A percentile compares a stretch with the other conserved stretches of the same genome.
Conservation (phyloP, 73 alveolate species). For the Tetrahymena malaccensis region DNA sequence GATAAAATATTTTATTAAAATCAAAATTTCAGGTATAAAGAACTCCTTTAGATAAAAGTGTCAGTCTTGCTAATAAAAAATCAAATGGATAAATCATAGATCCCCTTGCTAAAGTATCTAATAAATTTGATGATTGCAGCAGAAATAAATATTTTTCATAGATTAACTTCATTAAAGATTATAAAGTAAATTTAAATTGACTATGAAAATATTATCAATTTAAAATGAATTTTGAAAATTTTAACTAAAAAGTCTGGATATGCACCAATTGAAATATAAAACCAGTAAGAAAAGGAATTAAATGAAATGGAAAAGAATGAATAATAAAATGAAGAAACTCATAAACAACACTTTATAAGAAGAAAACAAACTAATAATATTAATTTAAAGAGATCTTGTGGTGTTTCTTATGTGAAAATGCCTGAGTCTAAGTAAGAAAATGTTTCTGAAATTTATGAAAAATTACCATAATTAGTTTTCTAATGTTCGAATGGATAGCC, state of each 20-base stretch:
- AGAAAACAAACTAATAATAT: constrained; percentile 34
- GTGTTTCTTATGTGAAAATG: constrained; percentile 63
- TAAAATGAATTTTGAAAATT: no score
- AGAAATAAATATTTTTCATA: not conserved
- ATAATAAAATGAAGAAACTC: constrained; percentile 15
- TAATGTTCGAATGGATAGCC: constrained; percentile 30
- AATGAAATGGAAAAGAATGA: constrained; percentile 7
- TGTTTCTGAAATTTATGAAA: constrained; percentile 33
- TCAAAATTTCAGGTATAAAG: not conserved
- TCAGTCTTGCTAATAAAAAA: not conserved
- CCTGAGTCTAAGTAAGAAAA: constrained; percentile 55
- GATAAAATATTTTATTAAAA: not conserved
- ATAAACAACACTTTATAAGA: constrained; percentile 55
- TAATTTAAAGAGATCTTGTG: constrained; percentile 65
- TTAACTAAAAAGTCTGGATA: constrained; percentile 20
- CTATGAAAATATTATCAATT: no score
- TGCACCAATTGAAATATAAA: constrained; percentile 29
- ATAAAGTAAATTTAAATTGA: not conserved
- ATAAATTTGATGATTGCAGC: not conserved
- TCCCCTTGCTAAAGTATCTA: not conserved
- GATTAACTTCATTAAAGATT: not conserved
- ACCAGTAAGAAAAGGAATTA: constrained; percentile 14
- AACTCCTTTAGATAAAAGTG: not conserved
- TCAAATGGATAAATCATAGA: not conserved
- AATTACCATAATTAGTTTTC: constrained; percentile 29